Percentiles rank a stretch among this genome's conserved stretches.
Conservation (phyloP, 2,329 filamentous ascomycete genomes). For the Sphaerulina populicola region DNA sequence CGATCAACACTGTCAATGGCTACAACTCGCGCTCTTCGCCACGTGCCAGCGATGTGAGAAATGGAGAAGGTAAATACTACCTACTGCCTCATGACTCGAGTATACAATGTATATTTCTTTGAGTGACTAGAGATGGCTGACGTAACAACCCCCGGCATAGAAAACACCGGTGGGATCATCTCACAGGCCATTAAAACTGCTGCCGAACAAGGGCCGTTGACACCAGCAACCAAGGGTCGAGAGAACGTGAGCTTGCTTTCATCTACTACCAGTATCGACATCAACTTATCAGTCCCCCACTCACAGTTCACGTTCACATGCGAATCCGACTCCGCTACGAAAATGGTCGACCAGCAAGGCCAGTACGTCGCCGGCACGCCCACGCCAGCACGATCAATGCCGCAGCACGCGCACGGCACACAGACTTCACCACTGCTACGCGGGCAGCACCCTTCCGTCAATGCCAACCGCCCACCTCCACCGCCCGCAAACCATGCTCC, state of each 20-base stretch:
- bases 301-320: slow-evolving; percentile 96
- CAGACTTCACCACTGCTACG: slow-evolving; percentile 26
- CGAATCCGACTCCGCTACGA: slow-evolving; percentile 76
- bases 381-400: slow-evolving; percentile 15
- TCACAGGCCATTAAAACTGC: slow-evolving; percentile 86
- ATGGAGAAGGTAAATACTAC: slow-evolving; percentile 21
- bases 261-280: slow-evolving; percentile 38
- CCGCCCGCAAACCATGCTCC: slow-evolving; percentile 24
- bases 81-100: background rate
- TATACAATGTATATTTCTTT: background rate
- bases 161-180: slow-evolving; percentile 60
- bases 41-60: slow-evolving; percentile 16
- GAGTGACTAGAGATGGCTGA: slow-evolving; percentile 12
- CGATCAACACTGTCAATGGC: slow-evolving; percentile 37
- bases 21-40: slow-evolving; percentile 26
- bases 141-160: slow-evolving; percentile 40
- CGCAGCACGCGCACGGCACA: slow-evolving; percentile 21
- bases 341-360: slow-evolving; percentile 47
- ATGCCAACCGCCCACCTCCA: slow-evolving; percentile 17
- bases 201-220: slow-evolving; percentile 54
- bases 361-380: slow-evolving; percentile 17
- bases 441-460: slow-evolving; percentile 13
- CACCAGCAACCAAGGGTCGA: slow-evolving; percentile 58
- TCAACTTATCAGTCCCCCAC: slow-evolving; percentile 56
- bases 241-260: slow-evolving; percentile 67